phyloP scores from a whole-genome alignment of 176 grass and related monocot species.

The Poa annua region DNA sequence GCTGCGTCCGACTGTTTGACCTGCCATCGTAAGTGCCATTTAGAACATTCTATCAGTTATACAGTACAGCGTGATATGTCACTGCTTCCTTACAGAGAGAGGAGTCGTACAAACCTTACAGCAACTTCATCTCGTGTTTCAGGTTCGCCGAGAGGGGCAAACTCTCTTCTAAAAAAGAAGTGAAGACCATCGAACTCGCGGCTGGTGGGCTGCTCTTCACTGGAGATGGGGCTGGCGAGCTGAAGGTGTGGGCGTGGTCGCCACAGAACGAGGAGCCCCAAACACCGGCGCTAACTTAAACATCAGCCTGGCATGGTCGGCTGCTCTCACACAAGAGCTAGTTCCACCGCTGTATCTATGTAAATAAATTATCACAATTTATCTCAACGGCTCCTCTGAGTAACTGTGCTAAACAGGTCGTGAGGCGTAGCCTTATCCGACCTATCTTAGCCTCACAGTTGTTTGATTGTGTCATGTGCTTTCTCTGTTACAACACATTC shows the following conservation, averaged over 20 bases:
- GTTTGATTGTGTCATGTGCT: too few relatives aligned
- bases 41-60: background rate
- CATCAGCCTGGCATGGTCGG: background rate
- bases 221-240: constrained; percentile 45
- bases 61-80: background rate
- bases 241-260: constrained; percentile 47
- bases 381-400: too few relatives aligned
- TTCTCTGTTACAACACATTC: too few relatives aligned
- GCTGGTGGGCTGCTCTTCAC: constrained; percentile 42
- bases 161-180: constrained; percentile 35
- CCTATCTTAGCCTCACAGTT: too few relatives aligned
- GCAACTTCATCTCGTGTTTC: background rate
- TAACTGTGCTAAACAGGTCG: too few relatives aligned
- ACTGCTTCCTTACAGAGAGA: constrained; percentile 8
- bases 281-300: background rate
- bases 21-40: constrained; percentile 55
- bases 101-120: background rate
- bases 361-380: constrained; percentile 40
- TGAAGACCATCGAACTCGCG: constrained; percentile 49
- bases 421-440: too few relatives aligned
- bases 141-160: constrained; percentile 41
- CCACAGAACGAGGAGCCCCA: constrained; percentile 11
- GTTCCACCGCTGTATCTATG: background rate
- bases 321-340: background rate
- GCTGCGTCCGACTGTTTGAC: constrained; percentile 40